These are phyloP conservation scores for Apiospora marii DNA, from an alignment of 2,329 filamentous ascomycete species.

Conservation along the genomic window DNA sequence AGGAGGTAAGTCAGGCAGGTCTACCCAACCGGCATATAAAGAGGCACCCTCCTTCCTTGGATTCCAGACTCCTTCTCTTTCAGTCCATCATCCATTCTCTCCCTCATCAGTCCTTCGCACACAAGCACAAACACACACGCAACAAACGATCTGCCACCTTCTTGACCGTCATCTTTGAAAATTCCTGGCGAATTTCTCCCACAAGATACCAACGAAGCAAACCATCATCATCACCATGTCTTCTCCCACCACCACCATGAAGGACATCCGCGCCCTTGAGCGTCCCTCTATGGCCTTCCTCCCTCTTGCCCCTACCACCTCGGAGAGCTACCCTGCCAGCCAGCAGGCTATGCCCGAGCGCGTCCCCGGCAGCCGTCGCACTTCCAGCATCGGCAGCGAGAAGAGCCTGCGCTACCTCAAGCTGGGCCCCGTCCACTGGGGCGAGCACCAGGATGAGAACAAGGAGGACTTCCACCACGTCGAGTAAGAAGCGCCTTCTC, in stretches of 20 bases:
- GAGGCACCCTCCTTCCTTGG: conserved; percentile 10
- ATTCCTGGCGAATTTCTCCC: conserved; percentile 23
- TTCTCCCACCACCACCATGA: conserved; percentile 33
- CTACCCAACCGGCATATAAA: conserved; percentile 16
- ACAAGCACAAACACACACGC: conserved; percentile 6
- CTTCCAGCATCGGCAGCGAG: conserved; percentile 61
- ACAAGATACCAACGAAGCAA: conserved; percentile 27
- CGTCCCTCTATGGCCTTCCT: conserved; percentile 56
- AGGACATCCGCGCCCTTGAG: conserved; percentile 35
- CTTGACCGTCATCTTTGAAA: neutral
- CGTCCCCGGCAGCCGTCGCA: conserved; percentile 51
- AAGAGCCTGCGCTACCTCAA: conserved; percentile 63
- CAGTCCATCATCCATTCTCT: conserved; percentile 3
- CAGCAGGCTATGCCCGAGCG: conserved; percentile 43
- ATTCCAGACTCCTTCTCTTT: conserved; percentile 19
- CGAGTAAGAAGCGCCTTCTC: conserved; percentile 27
- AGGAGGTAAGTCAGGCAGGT: neutral
- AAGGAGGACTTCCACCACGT: conserved; percentile 64
- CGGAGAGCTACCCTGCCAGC: conserved; percentile 59
- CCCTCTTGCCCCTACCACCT: conserved; percentile 65
- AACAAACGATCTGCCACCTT: conserved; percentile 1
- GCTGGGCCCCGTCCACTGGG: conserved; percentile 70
- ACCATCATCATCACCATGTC: conserved; percentile 38
- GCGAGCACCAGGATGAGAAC: conserved; percentile 64
- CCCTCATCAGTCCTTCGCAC: conserved; percentile 8